Conservation (phyloP, 1,284 basidiomycete species). For the Coniophora puteana region DNA sequence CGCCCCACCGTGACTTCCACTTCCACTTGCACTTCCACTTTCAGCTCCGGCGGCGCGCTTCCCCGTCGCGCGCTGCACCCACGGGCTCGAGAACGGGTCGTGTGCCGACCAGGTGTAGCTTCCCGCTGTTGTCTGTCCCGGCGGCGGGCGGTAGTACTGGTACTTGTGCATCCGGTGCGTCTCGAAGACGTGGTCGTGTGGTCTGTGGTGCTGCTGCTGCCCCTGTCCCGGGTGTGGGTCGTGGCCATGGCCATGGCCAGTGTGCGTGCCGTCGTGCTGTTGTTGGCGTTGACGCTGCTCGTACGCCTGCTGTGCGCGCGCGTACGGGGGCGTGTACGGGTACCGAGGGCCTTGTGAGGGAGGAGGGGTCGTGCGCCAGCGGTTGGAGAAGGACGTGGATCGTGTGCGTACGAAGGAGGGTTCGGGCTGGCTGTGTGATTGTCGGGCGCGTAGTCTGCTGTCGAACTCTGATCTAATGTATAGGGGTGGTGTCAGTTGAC, state of each 20-base stretch:
- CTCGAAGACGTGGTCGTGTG: conserved; percentile 12
- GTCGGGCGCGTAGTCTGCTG: too few relatives aligned
- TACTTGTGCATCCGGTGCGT: conserved; percentile 6
- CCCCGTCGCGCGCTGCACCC: conserved; percentile 25
- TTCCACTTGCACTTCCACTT: too few relatives aligned
- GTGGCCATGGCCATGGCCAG: conserved; percentile 5
- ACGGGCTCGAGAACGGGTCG: conserved; percentile 22
- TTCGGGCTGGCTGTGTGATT: too few relatives aligned
- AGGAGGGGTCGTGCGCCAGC: conserved; percentile 31
- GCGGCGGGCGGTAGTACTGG: conserved; percentile 5
- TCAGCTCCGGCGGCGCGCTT: background rate
- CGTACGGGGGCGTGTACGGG: background rate
- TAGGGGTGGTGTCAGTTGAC: too few relatives aligned
- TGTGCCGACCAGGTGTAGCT: conserved; percentile 7
- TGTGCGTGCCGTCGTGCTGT: conserved; percentile 22
- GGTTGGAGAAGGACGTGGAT: conserved; percentile 13
- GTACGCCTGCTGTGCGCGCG: conserved; percentile 21
- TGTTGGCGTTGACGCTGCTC: conserved; percentile 24
- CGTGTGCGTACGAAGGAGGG: too few relatives aligned
- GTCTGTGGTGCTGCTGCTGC: too few relatives aligned
- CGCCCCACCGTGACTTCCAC: too few relatives aligned
- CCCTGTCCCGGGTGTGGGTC: too few relatives aligned
- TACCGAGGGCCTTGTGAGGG: too few relatives aligned
- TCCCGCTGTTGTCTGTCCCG: background rate
- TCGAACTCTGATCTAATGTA: too few relatives aligned